Percentiles rank a stretch among this genome's conserved stretches.
Evolutionary conservation across 192 early-diverging fungal species (phyloP).

Genomic region (Anaeromyces robustus): DNA sequence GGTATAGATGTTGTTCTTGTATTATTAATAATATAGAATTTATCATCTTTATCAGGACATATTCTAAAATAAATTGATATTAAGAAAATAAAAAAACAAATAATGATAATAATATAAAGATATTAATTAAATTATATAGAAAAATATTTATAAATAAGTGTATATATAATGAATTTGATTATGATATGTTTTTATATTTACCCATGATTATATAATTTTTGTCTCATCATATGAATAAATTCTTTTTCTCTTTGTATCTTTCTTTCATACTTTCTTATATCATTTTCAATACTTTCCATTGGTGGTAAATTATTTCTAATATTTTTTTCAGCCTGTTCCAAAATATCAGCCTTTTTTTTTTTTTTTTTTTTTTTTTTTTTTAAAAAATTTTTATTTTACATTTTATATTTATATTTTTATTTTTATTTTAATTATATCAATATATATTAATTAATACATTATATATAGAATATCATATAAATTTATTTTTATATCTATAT

Average conservation of each 20-base stretch:
- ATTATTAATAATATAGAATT: conserved; percentile 25
- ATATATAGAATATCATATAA: too few relatives aligned
- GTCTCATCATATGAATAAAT: conserved; percentile 6
- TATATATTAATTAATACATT: too few relatives aligned
- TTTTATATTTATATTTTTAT: too few relatives aligned
- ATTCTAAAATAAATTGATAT: neutral
- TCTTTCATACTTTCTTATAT: conserved; percentile 22
- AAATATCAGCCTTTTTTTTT: conserved; percentile 15
- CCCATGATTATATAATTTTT: conserved; percentile 7
- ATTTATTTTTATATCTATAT: too few relatives aligned
- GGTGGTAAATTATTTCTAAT: conserved; percentile 22
- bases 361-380: neutral
- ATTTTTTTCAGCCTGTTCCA: conserved; percentile 19
- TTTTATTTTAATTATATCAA: too few relatives aligned
- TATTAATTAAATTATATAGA: conserved; percentile 17
- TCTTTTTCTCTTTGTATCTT: conserved; percentile 13
- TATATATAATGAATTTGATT: too few relatives aligned
- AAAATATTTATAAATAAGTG: too few relatives aligned
- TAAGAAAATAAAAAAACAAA: conserved; percentile 1
- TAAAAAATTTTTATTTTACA: too few relatives aligned
- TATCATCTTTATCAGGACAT: conserved; percentile 24
- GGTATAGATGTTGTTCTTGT: conserved; percentile 32
- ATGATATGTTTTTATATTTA: conserved; percentile 21
- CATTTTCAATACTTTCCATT: conserved; percentile 23
- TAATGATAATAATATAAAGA: neutral